Evolutionary conservation across 768 basidiomycete genomes (phyloP).

Genomic region (Serendipita vermifera): DNA sequence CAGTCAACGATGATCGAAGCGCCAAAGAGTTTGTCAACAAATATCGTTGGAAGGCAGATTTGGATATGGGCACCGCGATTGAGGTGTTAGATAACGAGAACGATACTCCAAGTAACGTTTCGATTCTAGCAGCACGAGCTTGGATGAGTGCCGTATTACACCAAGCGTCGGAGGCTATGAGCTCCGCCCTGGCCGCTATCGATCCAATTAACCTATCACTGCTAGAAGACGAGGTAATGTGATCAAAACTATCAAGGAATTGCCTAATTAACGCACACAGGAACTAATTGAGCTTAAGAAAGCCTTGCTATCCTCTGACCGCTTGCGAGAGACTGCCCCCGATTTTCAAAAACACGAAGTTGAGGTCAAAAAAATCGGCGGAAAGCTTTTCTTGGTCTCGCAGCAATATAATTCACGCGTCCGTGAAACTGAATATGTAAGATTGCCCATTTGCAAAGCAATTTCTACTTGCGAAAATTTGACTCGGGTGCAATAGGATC

Average conservation of each 20-base stretch:
- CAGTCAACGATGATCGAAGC: background rate
- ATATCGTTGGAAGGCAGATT: background rate
- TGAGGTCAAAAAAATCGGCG: background rate
- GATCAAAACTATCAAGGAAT: too few species aligned
- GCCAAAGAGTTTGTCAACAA: background rate
- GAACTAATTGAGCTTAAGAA: slow-evolving; percentile 1
- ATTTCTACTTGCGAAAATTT: slow-evolving; percentile 19
- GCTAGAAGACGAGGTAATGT: background rate
- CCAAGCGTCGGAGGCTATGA: background rate
- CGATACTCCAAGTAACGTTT: background rate
- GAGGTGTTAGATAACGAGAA: background rate
- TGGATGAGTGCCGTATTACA: background rate
- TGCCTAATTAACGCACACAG: background rate
- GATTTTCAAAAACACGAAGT: slow-evolving; percentile 4
- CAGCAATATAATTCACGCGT: slow-evolving; percentile 29
- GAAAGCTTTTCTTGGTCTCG: background rate
- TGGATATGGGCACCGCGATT: background rate
- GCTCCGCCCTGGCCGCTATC: background rate
- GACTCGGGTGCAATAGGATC: slow-evolving; percentile 26
- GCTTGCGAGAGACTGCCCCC: background rate
- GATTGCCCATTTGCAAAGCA: background rate
- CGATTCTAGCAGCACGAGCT: background rate
- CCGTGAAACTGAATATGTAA: slow-evolving; percentile 27
- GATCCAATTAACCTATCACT: background rate
- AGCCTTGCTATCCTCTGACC: background rate